Evolutionary conservation across 2,329 filamentous ascomycete genomes (phyloP).

Genomic region (Penicillium sp.): DNA sequence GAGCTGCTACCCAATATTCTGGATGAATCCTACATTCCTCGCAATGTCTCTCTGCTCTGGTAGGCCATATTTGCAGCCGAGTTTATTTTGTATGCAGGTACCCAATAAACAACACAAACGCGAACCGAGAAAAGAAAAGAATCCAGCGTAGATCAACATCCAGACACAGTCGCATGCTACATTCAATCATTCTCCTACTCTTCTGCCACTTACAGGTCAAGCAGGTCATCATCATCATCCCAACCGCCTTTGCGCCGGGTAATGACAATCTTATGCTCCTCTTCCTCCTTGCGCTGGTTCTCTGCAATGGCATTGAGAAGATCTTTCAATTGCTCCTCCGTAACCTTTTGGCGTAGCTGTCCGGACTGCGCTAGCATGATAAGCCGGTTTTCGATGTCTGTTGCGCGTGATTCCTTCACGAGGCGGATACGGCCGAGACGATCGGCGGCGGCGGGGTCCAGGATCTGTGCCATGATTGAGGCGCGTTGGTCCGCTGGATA

Average conservation of each 20-base stretch:
- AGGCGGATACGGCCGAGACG: constrained; percentile 91
- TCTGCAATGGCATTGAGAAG: constrained; percentile 84
- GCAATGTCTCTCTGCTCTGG: no score
- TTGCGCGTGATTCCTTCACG: constrained; percentile 89
- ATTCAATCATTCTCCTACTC: neutral
- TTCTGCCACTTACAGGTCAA: constrained; percentile 42
- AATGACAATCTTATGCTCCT: constrained; percentile 83
- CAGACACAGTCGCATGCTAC: no score
- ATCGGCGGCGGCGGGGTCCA: constrained; percentile 90
- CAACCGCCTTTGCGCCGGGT: constrained; percentile 80
- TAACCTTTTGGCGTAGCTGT: constrained; percentile 85
- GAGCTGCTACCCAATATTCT: no score
- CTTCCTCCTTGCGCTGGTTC: constrained; percentile 60
- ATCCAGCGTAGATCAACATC: no score
- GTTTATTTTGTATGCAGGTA: no score
- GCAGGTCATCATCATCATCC: constrained; percentile 69
- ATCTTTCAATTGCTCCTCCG: constrained; percentile 91
- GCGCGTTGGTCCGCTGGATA: constrained; percentile 38
- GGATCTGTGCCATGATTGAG: constrained; percentile 82
- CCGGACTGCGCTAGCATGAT: constrained; percentile 89
- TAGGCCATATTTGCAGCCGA: no score
- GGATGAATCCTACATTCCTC: no score
- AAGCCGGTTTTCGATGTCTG: constrained; percentile 87
- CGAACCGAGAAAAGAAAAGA: no score
- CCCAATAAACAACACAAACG: no score